Conservation (phyloP, 2,329 filamentous ascomycete species). For the Aspergillus pseudotamarii region DNA sequence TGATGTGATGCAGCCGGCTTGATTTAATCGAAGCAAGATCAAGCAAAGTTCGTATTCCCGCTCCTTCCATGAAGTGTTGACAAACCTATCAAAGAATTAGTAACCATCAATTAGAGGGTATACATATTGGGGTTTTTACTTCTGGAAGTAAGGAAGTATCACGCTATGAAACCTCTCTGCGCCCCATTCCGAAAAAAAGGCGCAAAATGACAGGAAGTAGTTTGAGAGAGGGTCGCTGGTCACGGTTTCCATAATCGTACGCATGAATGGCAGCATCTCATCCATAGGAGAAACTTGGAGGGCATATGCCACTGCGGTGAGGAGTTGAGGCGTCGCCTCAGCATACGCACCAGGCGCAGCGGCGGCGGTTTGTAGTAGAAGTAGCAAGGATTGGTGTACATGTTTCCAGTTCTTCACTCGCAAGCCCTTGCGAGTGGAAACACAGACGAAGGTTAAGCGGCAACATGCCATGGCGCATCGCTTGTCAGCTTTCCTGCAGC, state of each 20-base stretch:
- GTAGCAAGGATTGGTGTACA: constrained; percentile 61
- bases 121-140: constrained; percentile 48
- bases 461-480: constrained; percentile 45
- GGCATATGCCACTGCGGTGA: constrained; percentile 61
- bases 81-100: constrained; percentile 59
- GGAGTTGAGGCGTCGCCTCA: constrained; percentile 36
- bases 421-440: constrained; percentile 76
- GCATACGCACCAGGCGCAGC: constrained; percentile 27
- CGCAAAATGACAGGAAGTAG: constrained; percentile 85
- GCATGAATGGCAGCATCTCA: constrained; percentile 70
- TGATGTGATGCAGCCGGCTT: constrained; percentile 54
- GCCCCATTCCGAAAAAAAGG: constrained; percentile 75
- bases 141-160: constrained; percentile 80
- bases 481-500: constrained; percentile 39
- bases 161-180: constrained; percentile 74
- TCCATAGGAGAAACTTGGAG: constrained; percentile 80
- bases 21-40: constrained; percentile 64
- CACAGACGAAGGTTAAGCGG: constrained; percentile 61
- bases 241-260: constrained; percentile 65
- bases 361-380: constrained; percentile 51
- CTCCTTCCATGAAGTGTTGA: constrained; percentile 71
- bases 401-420: constrained; percentile 73
- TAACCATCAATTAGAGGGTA: constrained; percentile 12
- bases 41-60: constrained; percentile 71
- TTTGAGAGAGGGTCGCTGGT: constrained; percentile 66